Conservation (phyloP, 768 basidiomycete genomes). For the Pulveroboletus ravenelii region DNA sequence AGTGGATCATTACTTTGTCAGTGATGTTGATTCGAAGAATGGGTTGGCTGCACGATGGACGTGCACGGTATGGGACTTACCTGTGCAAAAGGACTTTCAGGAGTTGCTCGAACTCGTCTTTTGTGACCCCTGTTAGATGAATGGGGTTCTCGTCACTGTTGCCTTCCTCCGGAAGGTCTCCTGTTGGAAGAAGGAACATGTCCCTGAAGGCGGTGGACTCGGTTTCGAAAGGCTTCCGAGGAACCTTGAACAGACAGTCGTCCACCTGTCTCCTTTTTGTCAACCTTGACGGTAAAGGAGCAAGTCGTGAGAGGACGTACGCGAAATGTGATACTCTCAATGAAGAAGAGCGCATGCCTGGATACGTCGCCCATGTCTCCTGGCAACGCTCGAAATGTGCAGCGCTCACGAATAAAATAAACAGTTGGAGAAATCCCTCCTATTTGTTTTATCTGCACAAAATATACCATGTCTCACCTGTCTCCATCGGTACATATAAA, state of each 20-base stretch:
- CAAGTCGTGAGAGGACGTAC: background rate
- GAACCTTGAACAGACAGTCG: constrained; percentile 17
- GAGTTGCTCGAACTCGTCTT: constrained; percentile 16
- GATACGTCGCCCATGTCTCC: background rate
- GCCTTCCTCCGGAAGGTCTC: constrained; percentile 7
- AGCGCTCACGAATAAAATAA: no score
- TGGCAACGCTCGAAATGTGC: no score
- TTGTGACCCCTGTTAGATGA: constrained; percentile 7
- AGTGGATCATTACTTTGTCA: background rate
- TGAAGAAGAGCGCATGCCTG: constrained; percentile 8
- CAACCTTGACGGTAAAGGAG: background rate
- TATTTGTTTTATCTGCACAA: no score
- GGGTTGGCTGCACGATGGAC: no score
- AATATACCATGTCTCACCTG: no score
- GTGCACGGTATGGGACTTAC: constrained; percentile 2
- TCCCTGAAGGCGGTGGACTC: constrained; percentile 18
- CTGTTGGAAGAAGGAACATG: constrained; percentile 17
- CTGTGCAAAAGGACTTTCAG: constrained; percentile 11
- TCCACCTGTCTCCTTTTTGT: constrained; percentile 13
- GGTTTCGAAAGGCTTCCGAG: constrained; percentile 11
- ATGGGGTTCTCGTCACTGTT: constrained; percentile 14
- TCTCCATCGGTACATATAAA: no score
- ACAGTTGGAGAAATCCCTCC: no score
- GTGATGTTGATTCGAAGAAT: background rate
- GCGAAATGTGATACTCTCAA: constrained; percentile 10